Evolutionary conservation across 1,284 basidiomycete species (phyloP).

Genomic region (Pulveroboletus ridleyi): DNA sequence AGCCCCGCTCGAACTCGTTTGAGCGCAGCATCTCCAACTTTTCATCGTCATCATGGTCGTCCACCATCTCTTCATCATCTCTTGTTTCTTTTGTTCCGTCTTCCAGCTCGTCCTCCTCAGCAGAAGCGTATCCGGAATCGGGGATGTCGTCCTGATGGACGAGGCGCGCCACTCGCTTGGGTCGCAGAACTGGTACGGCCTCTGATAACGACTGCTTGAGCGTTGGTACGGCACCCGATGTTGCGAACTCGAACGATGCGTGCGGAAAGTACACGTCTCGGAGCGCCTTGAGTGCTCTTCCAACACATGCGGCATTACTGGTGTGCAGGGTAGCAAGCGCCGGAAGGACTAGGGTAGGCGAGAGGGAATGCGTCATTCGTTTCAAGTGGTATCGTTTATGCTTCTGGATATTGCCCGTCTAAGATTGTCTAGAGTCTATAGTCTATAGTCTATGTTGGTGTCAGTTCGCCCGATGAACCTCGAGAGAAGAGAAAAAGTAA

Average conservation of each 20-base stretch:
- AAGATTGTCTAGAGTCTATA: constrained; percentile 26
- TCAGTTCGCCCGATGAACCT: neutral
- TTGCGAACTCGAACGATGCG: constrained; percentile 9
- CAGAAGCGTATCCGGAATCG: constrained; percentile 72
- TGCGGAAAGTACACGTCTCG: constrained; percentile 50
- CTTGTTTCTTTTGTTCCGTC: constrained; percentile 9
- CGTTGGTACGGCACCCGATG: constrained; percentile 15
- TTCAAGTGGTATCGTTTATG: constrained; percentile 18
- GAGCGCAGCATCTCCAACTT: constrained; percentile 46
- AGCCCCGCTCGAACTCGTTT: constrained; percentile 60
- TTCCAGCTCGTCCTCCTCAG: constrained; percentile 49
- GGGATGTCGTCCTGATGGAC: constrained; percentile 49
- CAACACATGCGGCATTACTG: constrained; percentile 34
- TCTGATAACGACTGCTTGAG: constrained; percentile 23
- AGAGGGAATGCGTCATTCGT: constrained; percentile 25
- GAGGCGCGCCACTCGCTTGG: constrained; percentile 30
- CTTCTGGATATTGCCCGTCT: constrained; percentile 26
- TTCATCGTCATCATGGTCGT: constrained; percentile 24
- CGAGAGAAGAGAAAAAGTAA: constrained; percentile 7
- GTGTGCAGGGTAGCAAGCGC: constrained; percentile 48
- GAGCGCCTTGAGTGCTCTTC: constrained; percentile 39
- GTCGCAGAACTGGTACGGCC: constrained; percentile 12
- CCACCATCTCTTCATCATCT: constrained; percentile 2
- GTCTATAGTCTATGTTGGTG: constrained; percentile 34
- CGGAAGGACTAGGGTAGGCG: constrained; percentile 55